Base-by-base conservation (phyloP, 2,329 filamentous ascomycete genomes). In the Cladophialophora yegresii region DNA sequence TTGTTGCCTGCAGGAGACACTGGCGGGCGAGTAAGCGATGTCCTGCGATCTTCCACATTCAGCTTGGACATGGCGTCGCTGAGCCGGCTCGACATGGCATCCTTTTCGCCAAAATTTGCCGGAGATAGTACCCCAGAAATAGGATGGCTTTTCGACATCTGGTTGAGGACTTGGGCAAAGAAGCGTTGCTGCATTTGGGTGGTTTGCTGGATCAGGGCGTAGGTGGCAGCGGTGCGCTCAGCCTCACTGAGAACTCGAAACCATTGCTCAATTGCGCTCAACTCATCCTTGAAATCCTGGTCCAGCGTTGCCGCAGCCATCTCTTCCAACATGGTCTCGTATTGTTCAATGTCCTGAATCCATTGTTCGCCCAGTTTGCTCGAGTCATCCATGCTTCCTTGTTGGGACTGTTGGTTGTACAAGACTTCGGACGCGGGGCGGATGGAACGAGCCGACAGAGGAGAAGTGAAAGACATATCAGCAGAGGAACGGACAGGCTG, bases 231-330 rank as follows among this genome's bases (percentile, higher is more conserved):
- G 22, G 95, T 99, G 68, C 95, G 86, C 80, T 99, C 95, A 30
- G 95, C 93, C 80, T 98, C 95, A 75, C 93, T 98, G 69, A 99
- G 82, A 60, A 99, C 95, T 67, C 93, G 89, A 79, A 99, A 99
- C 95, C 95, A 99, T 82, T 99, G 95, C 80, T 99, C 95, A 75
- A 99, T 99, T 71, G 95, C 95, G 76, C 92, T 97, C 66, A 99
- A 85, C 79, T 99, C 95, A 78, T 98, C 95, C 81, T 99, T 99
- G 83, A 99, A 99, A 76, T 99, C 95, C 81, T 99, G 95, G 76
- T 99, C 95, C 61, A 98, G 83, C n/a, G 95, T 98, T 30, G 95
- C 95, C 33, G 93, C 93, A 50, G 95, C 95, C 95, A 99, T 99
- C 77, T 99, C 95, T 78, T 98, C 95, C 73, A 99, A 80, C 1